phyloP scores from a whole-genome alignment of 1,139 yeast genomes.

The Taphrina communis region DNA sequence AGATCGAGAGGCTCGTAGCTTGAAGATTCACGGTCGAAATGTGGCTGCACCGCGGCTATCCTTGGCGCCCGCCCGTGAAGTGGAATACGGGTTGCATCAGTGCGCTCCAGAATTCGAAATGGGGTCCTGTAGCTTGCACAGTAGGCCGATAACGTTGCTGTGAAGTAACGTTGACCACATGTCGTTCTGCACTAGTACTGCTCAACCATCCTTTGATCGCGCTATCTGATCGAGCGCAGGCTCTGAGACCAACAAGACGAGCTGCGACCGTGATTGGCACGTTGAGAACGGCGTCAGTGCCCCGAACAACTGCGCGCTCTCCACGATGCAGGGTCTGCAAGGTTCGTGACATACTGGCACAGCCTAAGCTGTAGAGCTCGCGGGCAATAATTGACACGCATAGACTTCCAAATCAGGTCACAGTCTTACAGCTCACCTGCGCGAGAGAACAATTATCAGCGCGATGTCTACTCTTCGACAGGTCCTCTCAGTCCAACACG shows the following conservation, averaged over 20 bases:
- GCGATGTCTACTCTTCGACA: conserved; percentile 2
- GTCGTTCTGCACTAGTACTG: no score
- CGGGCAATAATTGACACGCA: neutral
- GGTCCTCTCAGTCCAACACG: conserved; percentile 27
- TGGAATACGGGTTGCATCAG: conserved; percentile 5
- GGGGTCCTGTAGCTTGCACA: no score
- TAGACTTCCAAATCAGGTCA: conserved; percentile 11
- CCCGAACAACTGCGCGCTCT: no score
- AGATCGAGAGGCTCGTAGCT: no score
- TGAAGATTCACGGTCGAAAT: neutral
- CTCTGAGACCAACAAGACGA: no score
- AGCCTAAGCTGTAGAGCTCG: neutral
- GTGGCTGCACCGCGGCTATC: conserved; percentile 7
- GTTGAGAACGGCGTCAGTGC: no score
- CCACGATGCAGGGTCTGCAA: conserved; percentile 15
- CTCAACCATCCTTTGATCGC: no score
- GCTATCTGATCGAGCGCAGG: no score
- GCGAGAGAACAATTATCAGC: conserved; percentile 7
- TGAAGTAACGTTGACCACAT: no score
- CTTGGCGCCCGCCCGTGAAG: conserved; percentile 3
- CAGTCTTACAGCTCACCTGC: conserved; percentile 8
- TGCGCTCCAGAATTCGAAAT: no score
- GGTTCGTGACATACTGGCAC: conserved; percentile 4
- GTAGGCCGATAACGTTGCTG: neutral
- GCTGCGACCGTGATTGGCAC: no score